A percentile compares a stretch with the other conserved stretches of the same genome.
Evolutionary conservation across 176 grass and related monocot species (phyloP).

Genomic region (Oryza rufipogon): DNA sequence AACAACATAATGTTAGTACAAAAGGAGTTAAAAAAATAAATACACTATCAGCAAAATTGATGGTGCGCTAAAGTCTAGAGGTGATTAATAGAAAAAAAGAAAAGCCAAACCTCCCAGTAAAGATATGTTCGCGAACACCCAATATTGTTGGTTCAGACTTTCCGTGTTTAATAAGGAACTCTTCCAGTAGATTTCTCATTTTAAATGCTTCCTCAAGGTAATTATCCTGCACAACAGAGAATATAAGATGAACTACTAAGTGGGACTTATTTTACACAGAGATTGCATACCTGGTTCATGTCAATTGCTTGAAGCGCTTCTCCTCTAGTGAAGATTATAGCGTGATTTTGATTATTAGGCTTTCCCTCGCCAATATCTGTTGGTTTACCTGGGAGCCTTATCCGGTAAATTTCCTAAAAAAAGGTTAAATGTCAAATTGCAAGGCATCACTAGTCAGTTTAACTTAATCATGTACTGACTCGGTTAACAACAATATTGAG

Average conservation of each 20-base stretch:
- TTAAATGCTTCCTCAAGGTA: constrained; percentile 91
- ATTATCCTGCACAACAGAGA: constrained; percentile 61
- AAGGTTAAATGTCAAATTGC: constrained; percentile 22
- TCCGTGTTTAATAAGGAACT: constrained; percentile 53
- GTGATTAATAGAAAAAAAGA: constrained; percentile 18
- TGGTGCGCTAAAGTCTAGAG: constrained; percentile 28
- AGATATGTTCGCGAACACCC: constrained; percentile 83
- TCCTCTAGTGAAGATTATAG: constrained; percentile 83
- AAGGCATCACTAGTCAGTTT: constrained; percentile 22
- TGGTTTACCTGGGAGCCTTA: constrained; percentile 75
- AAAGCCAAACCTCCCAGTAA: constrained; percentile 73
- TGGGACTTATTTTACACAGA: not conserved
- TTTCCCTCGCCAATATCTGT: constrained; percentile 79
- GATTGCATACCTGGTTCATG: constrained; percentile 72
- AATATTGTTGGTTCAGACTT: constrained; percentile 65
- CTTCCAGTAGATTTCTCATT: constrained; percentile 77
- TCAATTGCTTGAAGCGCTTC: constrained; percentile 86
- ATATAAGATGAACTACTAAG: constrained; percentile 31
- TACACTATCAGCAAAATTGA: not conserved
- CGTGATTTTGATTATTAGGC: constrained; percentile 86
- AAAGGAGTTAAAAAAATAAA: not conserved
- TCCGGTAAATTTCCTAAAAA: constrained; percentile 77
- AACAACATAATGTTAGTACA: constrained; percentile 24
- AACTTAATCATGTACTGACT: not conserved
- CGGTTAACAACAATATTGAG: constrained; percentile 11